These are phyloP conservation scores for Clarireedia paspali DNA, from an alignment of 2,329 filamentous ascomycete species.

Conservation along the genomic window DNA sequence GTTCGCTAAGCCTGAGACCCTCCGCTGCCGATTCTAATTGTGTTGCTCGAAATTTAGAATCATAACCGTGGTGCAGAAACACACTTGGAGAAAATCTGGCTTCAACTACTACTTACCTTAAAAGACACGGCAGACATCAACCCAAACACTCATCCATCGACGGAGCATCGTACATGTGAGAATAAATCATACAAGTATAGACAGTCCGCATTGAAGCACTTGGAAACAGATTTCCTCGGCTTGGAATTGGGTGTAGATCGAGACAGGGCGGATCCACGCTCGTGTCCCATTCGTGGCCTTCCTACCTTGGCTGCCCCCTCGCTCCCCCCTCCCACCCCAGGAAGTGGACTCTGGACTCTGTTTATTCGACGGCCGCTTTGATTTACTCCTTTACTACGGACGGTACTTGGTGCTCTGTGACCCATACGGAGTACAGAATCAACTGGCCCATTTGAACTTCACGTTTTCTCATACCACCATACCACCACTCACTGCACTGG, in stretches of 20 bases:
- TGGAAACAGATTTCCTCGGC: slow-evolving; percentile 3
- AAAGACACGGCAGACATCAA: background rate
- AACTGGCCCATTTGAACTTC: too few species aligned
- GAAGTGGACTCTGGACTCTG: background rate
- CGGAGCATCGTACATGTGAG: background rate
- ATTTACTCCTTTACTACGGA: slow-evolving; percentile 1
- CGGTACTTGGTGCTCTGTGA: background rate
- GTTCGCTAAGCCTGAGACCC: background rate
- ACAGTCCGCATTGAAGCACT: background rate
- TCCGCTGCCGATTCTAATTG: background rate
- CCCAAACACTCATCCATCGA: background rate
- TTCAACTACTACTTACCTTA: background rate
- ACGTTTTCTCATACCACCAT: background rate
- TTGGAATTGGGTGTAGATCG: slow-evolving; percentile 2
- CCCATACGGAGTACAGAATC: background rate
- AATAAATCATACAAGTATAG: background rate
- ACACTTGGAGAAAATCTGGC: too few species aligned
- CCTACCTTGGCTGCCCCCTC: too few species aligned
- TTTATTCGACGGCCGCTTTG: slow-evolving; percentile 1
- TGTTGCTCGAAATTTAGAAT: background rate
- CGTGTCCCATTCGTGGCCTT: slow-evolving; percentile 5
- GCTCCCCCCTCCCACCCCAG: background rate
- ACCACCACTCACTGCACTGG: background rate
- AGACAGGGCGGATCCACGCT: slow-evolving; percentile 5
- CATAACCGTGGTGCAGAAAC: background rate